These are phyloP conservation scores for Fomitopsis betulina DNA, from an alignment of 1,284 basidiomycete genomes.

Conservation along the genomic window DNA sequence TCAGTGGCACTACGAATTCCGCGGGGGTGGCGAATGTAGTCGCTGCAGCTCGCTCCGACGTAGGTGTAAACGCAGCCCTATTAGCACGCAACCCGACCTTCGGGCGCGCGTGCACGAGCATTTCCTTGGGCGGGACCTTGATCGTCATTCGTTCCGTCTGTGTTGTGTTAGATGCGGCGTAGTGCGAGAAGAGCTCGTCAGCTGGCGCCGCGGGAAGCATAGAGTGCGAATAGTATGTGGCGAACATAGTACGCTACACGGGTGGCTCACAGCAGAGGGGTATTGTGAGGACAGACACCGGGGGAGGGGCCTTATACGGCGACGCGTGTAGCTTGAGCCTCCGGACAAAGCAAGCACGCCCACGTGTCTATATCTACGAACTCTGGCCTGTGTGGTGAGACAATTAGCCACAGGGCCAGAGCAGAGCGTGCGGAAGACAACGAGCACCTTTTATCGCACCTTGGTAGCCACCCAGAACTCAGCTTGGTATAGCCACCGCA, in stretches of 20 bases:
- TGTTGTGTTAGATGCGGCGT: neutral
- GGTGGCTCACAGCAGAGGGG: neutral
- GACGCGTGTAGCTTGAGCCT: neutral
- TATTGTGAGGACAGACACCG: neutral
- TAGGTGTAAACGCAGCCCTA: neutral
- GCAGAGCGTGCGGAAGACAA: neutral
- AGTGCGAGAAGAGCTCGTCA: neutral
- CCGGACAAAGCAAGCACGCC: neutral
- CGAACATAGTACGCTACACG: neutral
- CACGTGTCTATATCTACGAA: neutral
- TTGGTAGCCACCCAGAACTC: conserved; percentile 64
- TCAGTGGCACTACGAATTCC: neutral
- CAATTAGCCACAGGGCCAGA: neutral
- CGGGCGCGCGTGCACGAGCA: neutral
- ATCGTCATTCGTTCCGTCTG: neutral
- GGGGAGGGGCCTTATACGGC: neutral
- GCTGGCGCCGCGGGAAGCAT: neutral
- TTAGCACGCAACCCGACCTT: neutral
- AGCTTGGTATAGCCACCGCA: conserved; percentile 60
- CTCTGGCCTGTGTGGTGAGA: neutral
- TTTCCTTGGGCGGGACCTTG: neutral
- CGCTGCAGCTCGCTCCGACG: neutral
- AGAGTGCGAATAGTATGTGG: neutral
- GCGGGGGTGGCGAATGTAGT: neutral
- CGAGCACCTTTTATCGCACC: neutral